Evolutionary conservation across 352 stramenopile species (phyloP), one percentile per base, ranked within the genome.

Genomic region (Globisporangium cystogenes): DNA sequence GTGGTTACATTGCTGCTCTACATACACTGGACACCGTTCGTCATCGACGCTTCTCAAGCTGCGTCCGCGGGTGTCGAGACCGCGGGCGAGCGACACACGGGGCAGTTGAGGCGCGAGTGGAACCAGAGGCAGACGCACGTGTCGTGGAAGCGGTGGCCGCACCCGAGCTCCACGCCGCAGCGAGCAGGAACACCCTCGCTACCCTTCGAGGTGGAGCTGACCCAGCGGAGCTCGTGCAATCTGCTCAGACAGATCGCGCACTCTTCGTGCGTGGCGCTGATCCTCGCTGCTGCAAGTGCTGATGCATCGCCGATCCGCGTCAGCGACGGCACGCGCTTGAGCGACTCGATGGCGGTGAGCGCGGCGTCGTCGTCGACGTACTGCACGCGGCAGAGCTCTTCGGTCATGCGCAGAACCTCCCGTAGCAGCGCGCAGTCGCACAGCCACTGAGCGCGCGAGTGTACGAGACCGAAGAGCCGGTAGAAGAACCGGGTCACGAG

Each of bases 91-190:
- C 72, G 73, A 37, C 79, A 90, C 37, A 87, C 61, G 14, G 80
- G 80, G 46, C 80, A 90, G 52, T 85, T 86, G 20, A 86, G 60
- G 0, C 65, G 64, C 27, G 76, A 60, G 59, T 74, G 65, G 40
- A 87, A 84, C 80, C 80, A 90, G 55, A 76, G 59, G 39, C 71
- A 86, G 35, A 90, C 72, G 54, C 80, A 90, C 21, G 75, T 73
- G 53, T 90, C 80, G 49, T 90, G 80, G 65, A 88, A 90, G n/a
- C 60, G 61, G 52, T 90, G 80, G 46, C 80, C 80, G 50, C 80
- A 90, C 15, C 57, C 43, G 7, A 90, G 57, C 41, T 68, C 66
- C 29, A 84, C 66, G n/a, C 42, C 65, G 23, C 48, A 62, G 29
- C 51, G 43, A 4, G 51, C 12, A 26, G 56, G 43, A 54, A 55